Base-by-base conservation (phyloP, 2,329 filamentous ascomycete species). In the Colletotrichum orchidophilum region DNA sequence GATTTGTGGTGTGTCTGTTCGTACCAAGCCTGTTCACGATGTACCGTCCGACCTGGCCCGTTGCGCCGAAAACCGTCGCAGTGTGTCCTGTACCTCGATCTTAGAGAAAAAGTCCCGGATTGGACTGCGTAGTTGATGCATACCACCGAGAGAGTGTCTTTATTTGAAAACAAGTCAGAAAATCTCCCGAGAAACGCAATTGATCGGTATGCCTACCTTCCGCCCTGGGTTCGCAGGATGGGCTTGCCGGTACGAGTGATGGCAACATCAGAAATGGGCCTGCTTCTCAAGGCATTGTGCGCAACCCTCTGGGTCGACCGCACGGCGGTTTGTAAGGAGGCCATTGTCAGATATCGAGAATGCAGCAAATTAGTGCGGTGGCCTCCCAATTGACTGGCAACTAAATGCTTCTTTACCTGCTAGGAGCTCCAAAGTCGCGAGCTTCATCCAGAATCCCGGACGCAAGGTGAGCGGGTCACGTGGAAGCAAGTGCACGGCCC, bases 241-340 rank as follows among this genome's bases (percentile, higher is more conserved):
- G 96, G 96, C 87, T 97, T 98, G 83, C 96, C 96, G 70, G 96
- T 99, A 78, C 96, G 90, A 73, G 96, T 97, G 80, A 99, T 97
- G 78, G 93, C 87, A 79, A 99, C 89, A 86, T 99, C 96, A 81
- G 94, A 93, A 76, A 92, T 78, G 74, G 82, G 82, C 81, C 87
- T 86, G 78, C 85, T 85, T 78, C 86, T 84, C 77, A 84, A 78
- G 75, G 85, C 78, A 77, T 83, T 83, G 78, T 82, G 83, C 75
- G 82, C 81, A 75, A 84, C 79, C 78, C 81, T 84, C 76, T 83
- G 83, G 76, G 85, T 83, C 74, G 86, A 84, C 83, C 88, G 88
- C 82, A 85, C 83, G 75, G 87, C 85, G 81, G 86, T 82, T 76
- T 88, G 85, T 80, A 89, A 83, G 80, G 86, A 84, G 80, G 84